Conservation (phyloP, 805 yeast genomes). For the Wickerhamomyces kurtzmanii region DNA sequence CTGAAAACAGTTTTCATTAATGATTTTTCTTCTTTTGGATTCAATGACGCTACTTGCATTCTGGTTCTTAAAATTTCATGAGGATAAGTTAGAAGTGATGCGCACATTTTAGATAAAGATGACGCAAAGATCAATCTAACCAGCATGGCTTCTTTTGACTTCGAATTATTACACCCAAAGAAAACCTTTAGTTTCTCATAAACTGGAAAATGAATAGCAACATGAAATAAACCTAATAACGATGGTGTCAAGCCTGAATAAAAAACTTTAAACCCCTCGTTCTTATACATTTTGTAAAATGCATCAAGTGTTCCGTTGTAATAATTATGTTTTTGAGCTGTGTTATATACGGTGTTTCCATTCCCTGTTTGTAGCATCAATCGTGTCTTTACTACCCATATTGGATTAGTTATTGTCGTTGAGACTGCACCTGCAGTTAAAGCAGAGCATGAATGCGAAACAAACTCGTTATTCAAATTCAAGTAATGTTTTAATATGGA, state of each 20-base stretch:
- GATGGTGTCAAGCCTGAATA: slow-evolving; percentile 91
- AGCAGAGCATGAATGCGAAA: slow-evolving; percentile 45
- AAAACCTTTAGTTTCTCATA: slow-evolving; percentile 71
- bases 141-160: slow-evolving; percentile 18
- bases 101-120: slow-evolving; percentile 76
- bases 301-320: slow-evolving; percentile 83
- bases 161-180: slow-evolving; percentile 25
- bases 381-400: slow-evolving; percentile 96
- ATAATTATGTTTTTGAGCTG: slow-evolving; percentile 18
- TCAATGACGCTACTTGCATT: slow-evolving; percentile 50
- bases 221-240: slow-evolving; percentile 81
- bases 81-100: slow-evolving; percentile 85
- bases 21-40: slow-evolving; percentile 14
- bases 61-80: slow-evolving; percentile 92
- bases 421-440: slow-evolving; percentile 84
- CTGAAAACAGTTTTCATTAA: slow-evolving; percentile 13
- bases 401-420: slow-evolving; percentile 82
- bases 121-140: slow-evolving; percentile 54
- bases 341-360: slow-evolving; percentile 7
- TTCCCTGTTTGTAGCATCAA: slow-evolving; percentile 69
- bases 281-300: slow-evolving; percentile 60
- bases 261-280: slow-evolving; percentile 75
- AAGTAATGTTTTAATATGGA: slow-evolving; percentile 17
- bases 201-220: slow-evolving; percentile 92
- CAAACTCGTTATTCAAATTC: slow-evolving; percentile 19